Conservation (phyloP, 331 rosid species). For the Cydonia oblonga region DNA sequence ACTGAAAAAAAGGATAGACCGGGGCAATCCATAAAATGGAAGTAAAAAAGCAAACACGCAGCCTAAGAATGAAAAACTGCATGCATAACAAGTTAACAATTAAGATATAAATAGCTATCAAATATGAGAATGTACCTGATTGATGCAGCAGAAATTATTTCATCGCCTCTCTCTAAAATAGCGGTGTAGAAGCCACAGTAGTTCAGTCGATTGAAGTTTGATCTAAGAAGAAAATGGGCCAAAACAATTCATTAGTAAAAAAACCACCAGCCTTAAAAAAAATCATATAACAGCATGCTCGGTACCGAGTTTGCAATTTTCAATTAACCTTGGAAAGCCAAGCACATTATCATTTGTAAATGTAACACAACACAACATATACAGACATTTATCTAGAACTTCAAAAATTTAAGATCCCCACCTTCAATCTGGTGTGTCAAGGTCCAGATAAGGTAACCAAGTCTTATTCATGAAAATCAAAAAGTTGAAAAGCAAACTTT, state of each 20-base stretch:
- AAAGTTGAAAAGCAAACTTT: background rate
- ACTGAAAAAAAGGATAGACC: too few species aligned
- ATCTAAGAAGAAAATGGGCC: conserved; percentile 27
- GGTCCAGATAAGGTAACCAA: background rate
- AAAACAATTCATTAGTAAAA: background rate
- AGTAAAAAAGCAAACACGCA: background rate
- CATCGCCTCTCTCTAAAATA: conserved; percentile 93
- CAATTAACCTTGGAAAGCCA: background rate
- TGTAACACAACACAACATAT: background rate
- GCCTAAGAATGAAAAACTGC: background rate
- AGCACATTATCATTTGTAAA: background rate
- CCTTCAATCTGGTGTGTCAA: background rate
- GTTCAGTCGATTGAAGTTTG: conserved; percentile 82
- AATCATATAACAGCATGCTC: background rate
- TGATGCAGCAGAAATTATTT: conserved; percentile 84
- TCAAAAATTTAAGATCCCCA: background rate
- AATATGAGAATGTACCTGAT: conserved; percentile 42
- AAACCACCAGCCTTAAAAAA: background rate
- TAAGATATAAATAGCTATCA: background rate
- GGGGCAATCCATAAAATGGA: background rate
- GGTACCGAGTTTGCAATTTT: background rate
- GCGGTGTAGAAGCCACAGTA: conserved; percentile 85
- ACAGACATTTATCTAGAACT: background rate
- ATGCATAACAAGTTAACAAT: background rate
- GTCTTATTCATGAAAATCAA: background rate